Conservation (phyloP, 2,329 filamentous ascomycete genomes). For the Pleomassaria siparia region DNA sequence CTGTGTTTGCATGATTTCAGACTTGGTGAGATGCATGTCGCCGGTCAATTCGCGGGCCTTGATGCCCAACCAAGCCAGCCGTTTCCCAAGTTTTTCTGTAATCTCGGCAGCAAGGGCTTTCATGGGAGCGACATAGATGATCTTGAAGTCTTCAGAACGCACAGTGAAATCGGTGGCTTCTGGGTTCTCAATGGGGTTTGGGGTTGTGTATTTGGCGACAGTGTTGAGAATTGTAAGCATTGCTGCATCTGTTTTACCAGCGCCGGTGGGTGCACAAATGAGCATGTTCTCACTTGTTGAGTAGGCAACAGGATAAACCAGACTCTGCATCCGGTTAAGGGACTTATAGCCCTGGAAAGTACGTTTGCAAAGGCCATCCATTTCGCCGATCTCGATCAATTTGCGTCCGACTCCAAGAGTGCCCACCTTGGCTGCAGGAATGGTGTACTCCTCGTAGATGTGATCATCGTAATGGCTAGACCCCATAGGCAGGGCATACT, state of each 20-base stretch:
- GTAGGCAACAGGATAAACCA: conserved; percentile 94
- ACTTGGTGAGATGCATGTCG: conserved; percentile 97
- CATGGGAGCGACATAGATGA: conserved; percentile 98
- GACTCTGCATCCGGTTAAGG: conserved; percentile 96
- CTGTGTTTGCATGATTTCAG: conserved; percentile 92
- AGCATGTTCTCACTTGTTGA: conserved; percentile 98
- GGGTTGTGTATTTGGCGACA: conserved; percentile 79
- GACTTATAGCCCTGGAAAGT: conserved; percentile 94
- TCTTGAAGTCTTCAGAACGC: conserved; percentile 88
- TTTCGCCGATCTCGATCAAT: conserved; percentile 74
- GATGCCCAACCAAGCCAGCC: conserved; percentile 90
- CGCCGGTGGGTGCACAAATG: conserved; percentile 95
- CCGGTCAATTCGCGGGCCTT: conserved; percentile 92
- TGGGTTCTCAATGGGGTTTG: conserved; percentile 75
- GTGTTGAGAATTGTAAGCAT: conserved; percentile 95
- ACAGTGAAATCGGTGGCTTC: conserved; percentile 77
- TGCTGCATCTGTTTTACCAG: conserved; percentile 97
- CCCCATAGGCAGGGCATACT: conserved; percentile 78
- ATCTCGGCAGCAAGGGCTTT: conserved; percentile 96
- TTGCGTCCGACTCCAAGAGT: conserved; percentile 71
- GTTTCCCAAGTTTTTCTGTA: conserved; percentile 88
- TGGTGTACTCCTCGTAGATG: conserved; percentile 85
- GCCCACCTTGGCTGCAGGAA: conserved; percentile 81
- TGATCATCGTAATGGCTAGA: conserved; percentile 70
- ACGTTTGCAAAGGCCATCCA: conserved; percentile 86